Evolutionary conservation across 2,329 filamentous ascomycete species (phyloP), one percentile per base, ranked within the genome.

Genomic region (Colletotrichum spaethianum): DNA sequence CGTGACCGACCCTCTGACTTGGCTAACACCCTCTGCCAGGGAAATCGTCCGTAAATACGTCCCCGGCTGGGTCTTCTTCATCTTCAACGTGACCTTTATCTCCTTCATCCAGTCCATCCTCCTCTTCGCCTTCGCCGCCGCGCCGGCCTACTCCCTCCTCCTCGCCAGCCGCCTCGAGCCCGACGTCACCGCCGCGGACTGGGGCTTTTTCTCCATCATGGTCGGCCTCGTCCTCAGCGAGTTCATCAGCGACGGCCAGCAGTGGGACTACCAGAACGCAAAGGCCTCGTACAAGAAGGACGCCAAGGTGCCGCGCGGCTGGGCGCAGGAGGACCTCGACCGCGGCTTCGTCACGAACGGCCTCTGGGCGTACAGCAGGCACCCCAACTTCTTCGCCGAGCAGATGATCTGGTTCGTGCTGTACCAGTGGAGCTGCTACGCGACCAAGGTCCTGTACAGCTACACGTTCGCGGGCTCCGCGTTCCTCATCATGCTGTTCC

Each of bases 321-420:
- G 88, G 81, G 88, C 86, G 0, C 90, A 92, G 75, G 90, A 90
- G 72, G 94, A 98, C 65, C 89, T 99, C 33, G 94, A 98, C 75
- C 93, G 96, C 46, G 96, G 96, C 52, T 99, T 99, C 83, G 88
- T 93, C 75, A 93, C 94, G 11, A 90, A 88, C 5, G 96, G 96
- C 0, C 86, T 99, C 9, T 99, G 94, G 92, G 92, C 91, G 0
- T 95, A 92, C 85, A 96, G 93, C 76, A 90, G 96, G 56, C 97
- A 99, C 81, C 96, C 96, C 59, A 99, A 99, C 82, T 99, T 98
- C 79, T 91, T 93, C 6, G 94, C 94, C 6, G 96, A 99, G 83
- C 96, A 98, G 83, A 86, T 91, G 38, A 91, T 98, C 77, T 99
- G 96, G 96, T 87, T 97, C 65, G 85, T 91, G 11, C 83, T 98